phyloP scores from a whole-genome alignment of 768 basidiomycete genomes.

The Porphyrellus cyaneotinctus region DNA sequence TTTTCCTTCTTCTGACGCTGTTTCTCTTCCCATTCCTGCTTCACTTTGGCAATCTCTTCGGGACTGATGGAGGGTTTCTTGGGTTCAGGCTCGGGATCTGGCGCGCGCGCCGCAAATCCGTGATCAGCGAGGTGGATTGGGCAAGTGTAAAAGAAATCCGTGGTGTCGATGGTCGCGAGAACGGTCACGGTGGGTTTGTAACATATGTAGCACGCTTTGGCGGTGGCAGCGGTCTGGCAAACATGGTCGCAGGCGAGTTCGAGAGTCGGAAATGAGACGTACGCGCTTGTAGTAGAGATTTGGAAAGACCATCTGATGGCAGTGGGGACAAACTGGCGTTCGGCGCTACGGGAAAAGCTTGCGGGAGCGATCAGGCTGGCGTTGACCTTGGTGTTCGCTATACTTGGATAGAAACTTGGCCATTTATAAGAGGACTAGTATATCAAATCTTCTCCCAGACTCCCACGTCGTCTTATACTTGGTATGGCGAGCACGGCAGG shows the following conservation, averaged over 20 bases:
- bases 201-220: slow-evolving; percentile 76
- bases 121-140: slow-evolving; percentile 73
- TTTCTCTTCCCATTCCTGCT: slow-evolving; percentile 75
- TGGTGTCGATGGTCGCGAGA: slow-evolving; percentile 75
- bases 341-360: not conserved
- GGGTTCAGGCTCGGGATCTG: slow-evolving; percentile 38
- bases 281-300: slow-evolving; percentile 92
- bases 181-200: slow-evolving; percentile 78
- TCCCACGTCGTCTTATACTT: slow-evolving; percentile 20
- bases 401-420: not conserved
- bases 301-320: slow-evolving; percentile 44
- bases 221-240: slow-evolving; percentile 67
- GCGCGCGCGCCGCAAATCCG: slow-evolving; percentile 63
- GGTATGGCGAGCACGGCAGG: slow-evolving; percentile 76
- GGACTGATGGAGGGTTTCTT: slow-evolving; percentile 39
- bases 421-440: not conserved
- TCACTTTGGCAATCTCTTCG: slow-evolving; percentile 76
- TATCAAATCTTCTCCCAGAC: slow-evolving; percentile 17
- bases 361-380: not conserved
- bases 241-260: not conserved
- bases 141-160: slow-evolving; percentile 87
- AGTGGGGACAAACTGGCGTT: not conserved
- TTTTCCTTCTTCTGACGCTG: slow-evolving; percentile 58
- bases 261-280: slow-evolving; percentile 28
- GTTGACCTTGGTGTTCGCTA: not conserved